Percentiles rank a stretch among this genome's conserved stretches.
phyloP scores from a whole-genome alignment of 1,284 basidiomycete genomes.

The Hemileia vastatrix region DNA sequence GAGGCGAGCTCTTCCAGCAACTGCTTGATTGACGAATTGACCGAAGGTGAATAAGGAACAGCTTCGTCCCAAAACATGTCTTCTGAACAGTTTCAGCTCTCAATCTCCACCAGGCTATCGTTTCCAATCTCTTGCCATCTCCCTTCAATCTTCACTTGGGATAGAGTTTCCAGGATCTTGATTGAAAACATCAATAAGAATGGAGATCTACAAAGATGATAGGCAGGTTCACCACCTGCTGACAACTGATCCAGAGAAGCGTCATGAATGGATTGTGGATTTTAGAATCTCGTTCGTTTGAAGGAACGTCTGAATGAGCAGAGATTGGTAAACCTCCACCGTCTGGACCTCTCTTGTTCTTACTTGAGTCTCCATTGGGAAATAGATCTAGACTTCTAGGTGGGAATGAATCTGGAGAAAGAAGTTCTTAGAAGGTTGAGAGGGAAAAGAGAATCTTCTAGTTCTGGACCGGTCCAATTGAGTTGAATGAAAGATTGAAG shows the following conservation, averaged over 20 bases:
- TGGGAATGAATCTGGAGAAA: conserved; percentile 28
- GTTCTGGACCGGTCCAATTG: conserved; percentile 43
- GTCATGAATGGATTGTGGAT: too few species aligned
- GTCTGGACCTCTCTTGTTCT: too few species aligned
- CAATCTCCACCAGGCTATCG: too few species aligned
- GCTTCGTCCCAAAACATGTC: too few species aligned
- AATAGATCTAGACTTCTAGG: conserved; percentile 23
- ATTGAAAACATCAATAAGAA: conserved; percentile 36
- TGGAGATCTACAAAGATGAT: conserved; percentile 37
- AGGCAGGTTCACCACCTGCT: conserved; percentile 40
- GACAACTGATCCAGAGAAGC: conserved; percentile 36
- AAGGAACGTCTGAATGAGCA: too few species aligned
- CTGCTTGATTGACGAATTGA: too few species aligned
- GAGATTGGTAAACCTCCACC: too few species aligned
- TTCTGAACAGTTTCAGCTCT: conserved; percentile 36
- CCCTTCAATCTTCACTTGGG: too few species aligned
- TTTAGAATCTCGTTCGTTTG: conserved; percentile 16
- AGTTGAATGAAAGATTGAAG: conserved; percentile 40
- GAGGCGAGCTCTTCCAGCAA: too few species aligned
- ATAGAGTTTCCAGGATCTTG: conserved; percentile 31
- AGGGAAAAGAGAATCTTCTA: conserved; percentile 15
- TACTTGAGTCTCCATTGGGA: too few species aligned
- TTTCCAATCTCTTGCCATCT: conserved; percentile 17
- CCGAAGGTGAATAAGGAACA: too few species aligned
- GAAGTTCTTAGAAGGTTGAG: conserved; percentile 24